phyloP scores from a whole-genome alignment of 148 eudicot genomes.

The Camellia lanceoleosa region DNA sequence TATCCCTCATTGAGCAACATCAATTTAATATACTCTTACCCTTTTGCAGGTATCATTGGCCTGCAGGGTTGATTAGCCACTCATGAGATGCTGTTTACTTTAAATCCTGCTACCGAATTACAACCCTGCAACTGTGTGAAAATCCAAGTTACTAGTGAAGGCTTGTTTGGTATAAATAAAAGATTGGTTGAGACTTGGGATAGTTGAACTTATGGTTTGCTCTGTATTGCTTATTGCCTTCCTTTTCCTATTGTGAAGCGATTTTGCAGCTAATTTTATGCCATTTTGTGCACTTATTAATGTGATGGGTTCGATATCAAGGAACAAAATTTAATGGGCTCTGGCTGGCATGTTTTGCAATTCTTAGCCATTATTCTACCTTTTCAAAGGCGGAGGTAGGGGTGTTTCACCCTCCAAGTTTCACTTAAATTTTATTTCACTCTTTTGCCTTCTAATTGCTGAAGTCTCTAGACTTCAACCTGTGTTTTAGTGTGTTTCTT shows the following conservation, averaged over 20 bases:
- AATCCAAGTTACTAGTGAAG: slow-evolving; percentile 2
- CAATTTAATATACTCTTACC: neutral
- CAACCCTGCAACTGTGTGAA: no score
- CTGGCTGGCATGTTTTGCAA: no score
- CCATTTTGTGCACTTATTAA: neutral
- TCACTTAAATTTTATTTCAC: no score
- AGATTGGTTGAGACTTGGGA: neutral
- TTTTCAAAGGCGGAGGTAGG: no score
- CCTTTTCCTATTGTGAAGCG: neutral
- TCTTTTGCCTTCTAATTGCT: no score
- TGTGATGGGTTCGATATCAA: neutral
- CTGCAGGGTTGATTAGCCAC: slow-evolving; percentile 45
- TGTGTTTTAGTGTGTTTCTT: no score
- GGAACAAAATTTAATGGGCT: neutral
- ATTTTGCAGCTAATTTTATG: neutral
- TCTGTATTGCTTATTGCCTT: neutral
- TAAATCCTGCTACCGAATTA: neutral
- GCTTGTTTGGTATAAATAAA: neutral
- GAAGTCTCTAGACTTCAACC: no score
- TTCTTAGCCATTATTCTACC: no score
- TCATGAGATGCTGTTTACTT: neutral
- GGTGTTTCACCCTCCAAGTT: no score
- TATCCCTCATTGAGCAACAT: neutral
- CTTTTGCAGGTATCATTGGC: slow-evolving; percentile 52
- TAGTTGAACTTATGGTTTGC: neutral